phyloP scores from a whole-genome alignment of 768 basidiomycete genomes.

The Glaciozyma antarctica region DNA sequence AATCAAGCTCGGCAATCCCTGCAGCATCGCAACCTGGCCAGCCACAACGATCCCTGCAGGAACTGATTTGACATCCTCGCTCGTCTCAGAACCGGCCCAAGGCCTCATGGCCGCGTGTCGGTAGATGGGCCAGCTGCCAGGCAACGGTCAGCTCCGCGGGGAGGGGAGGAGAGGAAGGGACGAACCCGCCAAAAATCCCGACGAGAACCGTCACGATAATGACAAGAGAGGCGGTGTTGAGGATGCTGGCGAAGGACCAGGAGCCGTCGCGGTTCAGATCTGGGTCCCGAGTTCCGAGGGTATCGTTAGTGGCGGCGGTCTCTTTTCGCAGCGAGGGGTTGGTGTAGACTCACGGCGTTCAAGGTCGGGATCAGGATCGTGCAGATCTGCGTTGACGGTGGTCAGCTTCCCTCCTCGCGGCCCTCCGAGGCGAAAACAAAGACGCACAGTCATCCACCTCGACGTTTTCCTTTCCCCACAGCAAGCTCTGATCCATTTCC shows the following conservation, averaged over 20 bases:
- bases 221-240: constrained; percentile 64
- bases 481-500: constrained; percentile 1
- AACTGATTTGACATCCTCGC: constrained; percentile 48
- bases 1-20: constrained; percentile 45
- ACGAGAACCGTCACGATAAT: constrained; percentile 61
- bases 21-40: background rate
- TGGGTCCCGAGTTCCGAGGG: background rate
- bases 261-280: constrained; percentile 47
- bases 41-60: background rate
- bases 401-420: background rate
- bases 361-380: constrained; percentile 42
- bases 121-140: constrained; percentile 54
- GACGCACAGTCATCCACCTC: constrained; percentile 12
- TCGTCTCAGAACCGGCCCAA: background rate
- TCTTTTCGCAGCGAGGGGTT: too few species aligned
- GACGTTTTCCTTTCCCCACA: constrained; percentile 34
- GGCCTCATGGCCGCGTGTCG: constrained; percentile 3
- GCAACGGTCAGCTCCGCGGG: too few species aligned
- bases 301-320: too few species aligned
- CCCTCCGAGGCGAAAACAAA: background rate
- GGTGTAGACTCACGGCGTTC: constrained; percentile 32
- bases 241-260: constrained; percentile 72
- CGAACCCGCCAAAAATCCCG: constrained; percentile 63
- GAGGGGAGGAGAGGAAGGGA: background rate
- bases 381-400: background rate